phyloP scores from a whole-genome alignment of 495 filamentous ascomycete species.

The Podospora appendiculata region DNA sequence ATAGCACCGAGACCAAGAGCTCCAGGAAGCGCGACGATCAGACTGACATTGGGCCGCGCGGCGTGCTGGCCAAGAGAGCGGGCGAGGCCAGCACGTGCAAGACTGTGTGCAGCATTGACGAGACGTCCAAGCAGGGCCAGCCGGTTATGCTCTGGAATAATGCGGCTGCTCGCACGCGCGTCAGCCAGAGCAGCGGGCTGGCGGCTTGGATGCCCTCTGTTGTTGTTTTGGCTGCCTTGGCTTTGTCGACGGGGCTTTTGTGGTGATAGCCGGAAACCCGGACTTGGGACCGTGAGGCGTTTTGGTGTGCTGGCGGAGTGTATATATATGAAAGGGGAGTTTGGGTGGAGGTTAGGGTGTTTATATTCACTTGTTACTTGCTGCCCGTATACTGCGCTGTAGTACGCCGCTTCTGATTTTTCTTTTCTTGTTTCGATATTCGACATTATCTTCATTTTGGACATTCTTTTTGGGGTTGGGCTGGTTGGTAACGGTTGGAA shows the following conservation, averaged over 20 bases:
- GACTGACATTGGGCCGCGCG: not conserved
- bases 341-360: no score
- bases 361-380: no score
- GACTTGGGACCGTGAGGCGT: no score
- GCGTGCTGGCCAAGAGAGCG: conserved; percentile 6
- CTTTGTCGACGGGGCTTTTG: not conserved
- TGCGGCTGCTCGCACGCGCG: not conserved
- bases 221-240: not conserved
- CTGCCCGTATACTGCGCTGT: no score
- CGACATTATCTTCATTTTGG: no score
- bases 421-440: no score
- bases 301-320: no score
- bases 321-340: no score
- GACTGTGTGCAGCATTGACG: conserved; percentile 44
- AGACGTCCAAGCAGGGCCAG: conserved; percentile 30
- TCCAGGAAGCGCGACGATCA: not conserved
- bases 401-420: no score
- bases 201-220: not conserved
- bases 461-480: no score
- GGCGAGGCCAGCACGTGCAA: conserved; percentile 20
- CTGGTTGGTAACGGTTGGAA: no score
- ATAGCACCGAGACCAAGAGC: conserved; percentile 30
- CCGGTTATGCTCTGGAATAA: conserved; percentile 38
- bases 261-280: no score
- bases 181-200: not conserved